Conservation (phyloP, 129 eudicot genomes). For the Artemisia tridentata region DNA sequence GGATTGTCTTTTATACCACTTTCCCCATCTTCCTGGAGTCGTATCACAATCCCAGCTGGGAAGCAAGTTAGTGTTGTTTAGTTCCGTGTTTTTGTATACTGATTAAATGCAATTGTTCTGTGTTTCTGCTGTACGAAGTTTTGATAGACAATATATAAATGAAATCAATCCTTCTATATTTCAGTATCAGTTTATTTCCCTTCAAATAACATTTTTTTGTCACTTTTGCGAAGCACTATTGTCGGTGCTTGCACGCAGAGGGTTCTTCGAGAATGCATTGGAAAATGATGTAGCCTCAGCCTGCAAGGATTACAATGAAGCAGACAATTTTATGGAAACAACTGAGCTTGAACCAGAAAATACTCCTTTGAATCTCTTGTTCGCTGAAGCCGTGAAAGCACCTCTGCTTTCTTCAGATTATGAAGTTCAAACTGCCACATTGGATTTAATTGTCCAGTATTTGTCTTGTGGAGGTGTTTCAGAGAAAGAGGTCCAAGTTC, state of each 20-base stretch:
- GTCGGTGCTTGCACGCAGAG: constrained; percentile 76
- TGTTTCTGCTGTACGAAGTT: constrained; percentile 6
- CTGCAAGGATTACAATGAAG: constrained; percentile 43
- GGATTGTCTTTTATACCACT: no score
- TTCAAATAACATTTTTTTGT: constrained; percentile 11
- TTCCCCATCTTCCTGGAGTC: no score
- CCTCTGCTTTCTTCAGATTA: constrained; percentile 85
- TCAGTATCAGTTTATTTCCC: constrained; percentile 14
- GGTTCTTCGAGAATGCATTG: constrained; percentile 58
- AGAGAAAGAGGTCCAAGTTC: constrained; percentile 51
- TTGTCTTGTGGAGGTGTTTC: constrained; percentile 61
- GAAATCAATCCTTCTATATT: background rate
- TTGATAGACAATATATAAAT: background rate
- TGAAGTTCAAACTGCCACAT: constrained; percentile 75
- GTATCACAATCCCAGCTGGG: constrained; percentile 3
- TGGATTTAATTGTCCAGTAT: constrained; percentile 57
- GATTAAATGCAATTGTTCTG: background rate
- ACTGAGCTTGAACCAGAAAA: constrained; percentile 41
- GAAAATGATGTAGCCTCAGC: constrained; percentile 36
- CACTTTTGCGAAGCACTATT: constrained; percentile 56
- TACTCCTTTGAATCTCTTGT: constrained; percentile 61
- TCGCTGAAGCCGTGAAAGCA: constrained; percentile 94
- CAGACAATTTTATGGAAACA: constrained; percentile 67
- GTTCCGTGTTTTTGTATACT: background rate
- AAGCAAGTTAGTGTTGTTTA: constrained; percentile 8